Percentiles rank a stretch among this genome's conserved stretches.
phyloP scores from a whole-genome alignment of 139 green algal genomes.

The Chlamydomonas sphaeroides region DNA sequence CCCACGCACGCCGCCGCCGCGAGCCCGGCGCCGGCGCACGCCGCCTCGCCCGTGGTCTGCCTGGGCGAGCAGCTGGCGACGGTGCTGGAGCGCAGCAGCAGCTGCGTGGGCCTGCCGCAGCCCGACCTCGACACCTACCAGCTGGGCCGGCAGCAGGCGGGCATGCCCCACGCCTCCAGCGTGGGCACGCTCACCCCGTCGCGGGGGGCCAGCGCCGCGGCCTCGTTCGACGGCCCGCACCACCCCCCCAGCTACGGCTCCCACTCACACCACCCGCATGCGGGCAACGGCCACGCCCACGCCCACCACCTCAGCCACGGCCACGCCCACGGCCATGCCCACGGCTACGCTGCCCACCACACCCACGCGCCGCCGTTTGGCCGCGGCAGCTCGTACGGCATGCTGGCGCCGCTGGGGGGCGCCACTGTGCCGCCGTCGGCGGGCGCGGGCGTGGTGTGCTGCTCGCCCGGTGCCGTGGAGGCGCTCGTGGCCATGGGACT shows the following conservation, averaged over 20 bases:
- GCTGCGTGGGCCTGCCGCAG: too few species aligned
- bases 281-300: too few species aligned
- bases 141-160: background rate
- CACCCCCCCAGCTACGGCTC: too few species aligned
- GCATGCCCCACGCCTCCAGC: background rate
- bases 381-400: background rate
- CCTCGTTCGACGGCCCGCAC: too few species aligned
- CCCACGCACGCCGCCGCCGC: background rate
- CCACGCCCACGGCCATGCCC: background rate
- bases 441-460: constrained; percentile 62
- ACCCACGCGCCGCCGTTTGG: too few species aligned
- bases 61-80: background rate
- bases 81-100: background rate
- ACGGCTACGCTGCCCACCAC: background rate
- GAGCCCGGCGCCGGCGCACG: too few species aligned
- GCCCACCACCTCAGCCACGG: too few species aligned
- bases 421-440: background rate
- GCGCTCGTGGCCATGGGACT: constrained; percentile 85
- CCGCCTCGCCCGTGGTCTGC: background rate
- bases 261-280: too few species aligned
- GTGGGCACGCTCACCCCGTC: background rate
- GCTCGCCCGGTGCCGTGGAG: constrained; percentile 80
- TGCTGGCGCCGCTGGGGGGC: background rate
- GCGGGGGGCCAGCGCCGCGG: too few species aligned
- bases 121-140: too few species aligned